These are phyloP conservation scores for Scleroderma citrinum DNA, from an alignment of 768 basidiomycete genomes.

Conservation along the genomic window DNA sequence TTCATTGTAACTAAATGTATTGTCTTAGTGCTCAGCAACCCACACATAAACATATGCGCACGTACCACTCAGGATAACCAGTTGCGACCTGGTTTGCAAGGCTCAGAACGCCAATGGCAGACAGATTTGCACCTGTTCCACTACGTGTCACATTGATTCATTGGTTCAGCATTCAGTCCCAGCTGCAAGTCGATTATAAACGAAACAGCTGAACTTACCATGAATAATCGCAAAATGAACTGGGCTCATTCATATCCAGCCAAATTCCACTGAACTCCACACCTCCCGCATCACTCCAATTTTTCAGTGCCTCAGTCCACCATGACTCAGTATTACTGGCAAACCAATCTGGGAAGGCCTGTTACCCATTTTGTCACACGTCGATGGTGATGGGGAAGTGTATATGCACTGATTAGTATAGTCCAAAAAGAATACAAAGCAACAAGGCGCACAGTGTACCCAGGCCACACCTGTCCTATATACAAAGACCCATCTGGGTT, in stretches of 20 bases:
- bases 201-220: conserved; percentile 32
- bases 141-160: background rate
- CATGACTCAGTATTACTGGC: conserved; percentile 43
- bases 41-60: background rate
- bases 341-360: conserved; percentile 64
- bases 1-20: conserved; percentile 47
- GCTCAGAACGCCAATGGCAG: conserved; percentile 52
- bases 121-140: conserved; percentile 51
- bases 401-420: background rate
- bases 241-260: conserved; percentile 66
- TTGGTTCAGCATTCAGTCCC: background rate
- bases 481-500: conserved; percentile 71
- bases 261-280: conserved; percentile 64
- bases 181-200: background rate
- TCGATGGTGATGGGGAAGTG: background rate
- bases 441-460: conserved; percentile 47
- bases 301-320: conserved; percentile 57
- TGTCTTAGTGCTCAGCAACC: background rate
- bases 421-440: background rate
- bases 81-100: conserved; percentile 43
- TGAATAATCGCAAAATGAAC: conserved; percentile 59
- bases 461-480: conserved; percentile 74
- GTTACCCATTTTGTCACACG: background rate
- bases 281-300: conserved; percentile 43
- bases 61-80: conserved; percentile 67